Conservation (phyloP, 192 early-diverging fungal species). For the Linnemannia schmuckeri region DNA sequence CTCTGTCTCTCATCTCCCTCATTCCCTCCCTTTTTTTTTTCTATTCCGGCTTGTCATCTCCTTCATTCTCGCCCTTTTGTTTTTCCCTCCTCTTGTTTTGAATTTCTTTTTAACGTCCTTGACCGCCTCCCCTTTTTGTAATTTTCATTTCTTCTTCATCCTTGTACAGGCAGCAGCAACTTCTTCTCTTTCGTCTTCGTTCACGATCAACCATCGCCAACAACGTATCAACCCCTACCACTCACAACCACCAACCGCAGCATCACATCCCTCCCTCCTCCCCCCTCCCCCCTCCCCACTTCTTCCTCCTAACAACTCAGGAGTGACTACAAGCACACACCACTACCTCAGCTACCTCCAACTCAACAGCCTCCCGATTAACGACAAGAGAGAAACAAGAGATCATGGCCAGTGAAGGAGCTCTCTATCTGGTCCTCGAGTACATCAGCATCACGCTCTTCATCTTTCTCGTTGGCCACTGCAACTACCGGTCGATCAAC, state of each 20-base stretch:
- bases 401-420: conserved; percentile 22
- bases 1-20: not conserved
- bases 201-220: not conserved
- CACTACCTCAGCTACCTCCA: not conserved
- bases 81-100: not conserved
- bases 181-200: not conserved
- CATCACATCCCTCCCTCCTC: not conserved
- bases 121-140: not conserved
- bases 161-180: too few species aligned
- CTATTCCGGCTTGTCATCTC: too few species aligned
- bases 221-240: not conserved
- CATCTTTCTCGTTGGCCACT: conserved; percentile 29
- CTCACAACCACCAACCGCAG: not conserved
- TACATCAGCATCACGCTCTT: conserved; percentile 35
- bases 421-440: conserved; percentile 20
- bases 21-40: not conserved
- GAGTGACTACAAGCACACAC: not conserved
- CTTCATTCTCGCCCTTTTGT: not conserved
- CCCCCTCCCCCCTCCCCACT: not conserved
- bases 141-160: not conserved
- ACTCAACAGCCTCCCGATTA: not conserved
- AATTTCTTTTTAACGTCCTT: not conserved
- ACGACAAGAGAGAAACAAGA: not conserved
- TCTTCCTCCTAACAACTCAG: not conserved
- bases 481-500: conserved; percentile 25